Percentiles rank a stretch among this genome's conserved stretches.
Evolutionary conservation across 768 basidiomycete genomes (phyloP).

Genomic region (Crassisporium funariophilum): DNA sequence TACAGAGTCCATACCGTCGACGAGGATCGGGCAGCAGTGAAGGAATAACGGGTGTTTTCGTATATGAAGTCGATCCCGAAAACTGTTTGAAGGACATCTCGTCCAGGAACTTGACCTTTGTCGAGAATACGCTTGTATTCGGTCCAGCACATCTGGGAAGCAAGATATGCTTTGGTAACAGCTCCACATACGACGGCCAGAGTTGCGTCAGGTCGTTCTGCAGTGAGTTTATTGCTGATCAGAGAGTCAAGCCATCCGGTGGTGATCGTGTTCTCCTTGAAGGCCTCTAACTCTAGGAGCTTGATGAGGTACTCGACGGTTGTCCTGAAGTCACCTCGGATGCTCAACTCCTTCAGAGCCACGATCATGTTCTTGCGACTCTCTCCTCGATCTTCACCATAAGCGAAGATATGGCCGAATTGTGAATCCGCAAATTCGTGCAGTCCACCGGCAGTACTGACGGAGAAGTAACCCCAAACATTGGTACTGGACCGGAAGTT

Average conservation of each 20-base stretch:
- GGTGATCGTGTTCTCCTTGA: constrained; percentile 96
- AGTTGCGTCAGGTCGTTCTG: constrained; percentile 91
- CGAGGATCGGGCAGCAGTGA: constrained; percentile 92
- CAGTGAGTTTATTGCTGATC: constrained; percentile 96
- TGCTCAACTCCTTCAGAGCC: constrained; percentile 96
- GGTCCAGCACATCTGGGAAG: constrained; percentile 84
- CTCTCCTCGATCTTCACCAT: constrained; percentile 94
- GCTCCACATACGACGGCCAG: constrained; percentile 96
- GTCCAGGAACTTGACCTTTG: constrained; percentile 96
- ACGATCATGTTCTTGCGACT: constrained; percentile 99
- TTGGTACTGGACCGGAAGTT: constrained; percentile 99
- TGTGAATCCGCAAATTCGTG: constrained; percentile 99
- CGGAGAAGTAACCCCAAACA: constrained; percentile 99
- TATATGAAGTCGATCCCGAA: constrained; percentile 98
- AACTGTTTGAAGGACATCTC: constrained; percentile 94
- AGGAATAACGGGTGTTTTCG: constrained; percentile 92
- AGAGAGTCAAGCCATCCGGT: constrained; percentile 98
- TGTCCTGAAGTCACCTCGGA: constrained; percentile 97
- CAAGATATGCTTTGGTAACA: constrained; percentile 91
- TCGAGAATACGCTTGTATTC: constrained; percentile 96
- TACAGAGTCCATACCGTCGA: constrained; percentile 90
- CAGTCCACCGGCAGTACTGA: constrained; percentile 90
- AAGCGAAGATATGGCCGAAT: constrained; percentile 99
- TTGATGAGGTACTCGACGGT: constrained; percentile 99
- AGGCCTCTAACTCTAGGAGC: constrained; percentile 91